phyloP scores from a whole-genome alignment of 2,329 filamentous ascomycete species.

The Akanthomyces dipterigenus region DNA sequence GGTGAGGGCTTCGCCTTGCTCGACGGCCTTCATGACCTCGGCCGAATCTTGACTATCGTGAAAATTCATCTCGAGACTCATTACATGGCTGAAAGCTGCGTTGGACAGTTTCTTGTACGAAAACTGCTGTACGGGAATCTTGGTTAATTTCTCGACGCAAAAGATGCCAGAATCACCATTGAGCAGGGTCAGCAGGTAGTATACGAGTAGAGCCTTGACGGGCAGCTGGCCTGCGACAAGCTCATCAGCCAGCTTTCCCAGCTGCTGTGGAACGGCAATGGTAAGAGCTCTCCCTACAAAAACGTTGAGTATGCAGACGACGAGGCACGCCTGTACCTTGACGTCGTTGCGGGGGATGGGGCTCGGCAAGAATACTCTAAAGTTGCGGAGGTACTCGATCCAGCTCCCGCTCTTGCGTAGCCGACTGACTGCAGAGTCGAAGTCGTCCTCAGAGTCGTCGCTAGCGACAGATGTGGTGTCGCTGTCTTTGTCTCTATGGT shows the following conservation, averaged over 20 bases:
- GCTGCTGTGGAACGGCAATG: background rate
- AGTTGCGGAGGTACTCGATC: background rate
- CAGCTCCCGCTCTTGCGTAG: background rate
- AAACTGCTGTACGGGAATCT: conserved; percentile 29
- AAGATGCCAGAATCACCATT: background rate
- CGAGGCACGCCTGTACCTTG: conserved; percentile 2
- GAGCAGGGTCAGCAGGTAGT: background rate
- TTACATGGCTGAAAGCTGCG: conserved; percentile 59
- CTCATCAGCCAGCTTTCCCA: background rate
- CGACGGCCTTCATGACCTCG: conserved; percentile 58
- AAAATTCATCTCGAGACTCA: conserved; percentile 64
- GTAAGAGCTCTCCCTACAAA: background rate
- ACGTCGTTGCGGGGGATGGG: background rate
- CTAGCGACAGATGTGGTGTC: background rate
- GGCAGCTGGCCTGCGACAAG: background rate
- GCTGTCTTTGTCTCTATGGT: background rate
- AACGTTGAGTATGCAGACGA: background rate
- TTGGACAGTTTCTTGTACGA: conserved; percentile 22
- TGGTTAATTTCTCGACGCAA: conserved; percentile 20
- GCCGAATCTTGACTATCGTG: conserved; percentile 60
- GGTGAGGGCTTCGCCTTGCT: conserved; percentile 54
- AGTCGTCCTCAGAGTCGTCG: background rate
- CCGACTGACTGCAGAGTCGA: background rate
- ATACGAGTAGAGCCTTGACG: background rate
- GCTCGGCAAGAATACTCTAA: background rate